Percentiles rank a stretch among this genome's conserved stretches.
These are phyloP conservation scores for Selenicereus undatus DNA, from an alignment of 148 eudicot genomes.

Conservation along the genomic window DNA sequence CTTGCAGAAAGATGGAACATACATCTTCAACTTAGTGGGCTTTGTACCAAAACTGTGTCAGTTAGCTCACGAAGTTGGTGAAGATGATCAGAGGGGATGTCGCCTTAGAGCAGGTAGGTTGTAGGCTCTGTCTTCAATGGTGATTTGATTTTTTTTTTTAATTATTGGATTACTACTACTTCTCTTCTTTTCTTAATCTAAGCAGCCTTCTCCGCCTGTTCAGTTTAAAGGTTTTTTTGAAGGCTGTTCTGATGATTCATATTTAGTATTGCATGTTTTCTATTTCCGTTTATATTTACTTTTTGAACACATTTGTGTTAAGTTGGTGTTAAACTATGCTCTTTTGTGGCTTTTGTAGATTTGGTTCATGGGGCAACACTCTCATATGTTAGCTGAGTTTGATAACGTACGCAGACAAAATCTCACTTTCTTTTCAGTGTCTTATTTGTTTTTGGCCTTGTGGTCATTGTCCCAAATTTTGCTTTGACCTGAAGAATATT, in stretches of 20 bases:
- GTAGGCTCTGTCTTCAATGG: slow-evolving; percentile 92
- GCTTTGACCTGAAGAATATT: not conserved
- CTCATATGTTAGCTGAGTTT: slow-evolving; percentile 79
- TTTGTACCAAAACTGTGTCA: slow-evolving; percentile 82
- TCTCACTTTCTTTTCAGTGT: not conserved
- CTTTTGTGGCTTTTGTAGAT: slow-evolving; percentile 44
- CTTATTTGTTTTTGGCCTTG: not conserved
- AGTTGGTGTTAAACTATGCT: slow-evolving; percentile 15
- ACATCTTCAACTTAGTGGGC: slow-evolving; percentile 77
- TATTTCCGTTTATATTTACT: not conserved
- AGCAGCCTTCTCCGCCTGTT: not conserved
- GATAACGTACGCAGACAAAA: slow-evolving; percentile 67
- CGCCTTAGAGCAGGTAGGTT: slow-evolving; percentile 74
- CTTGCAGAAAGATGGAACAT: slow-evolving; percentile 82
- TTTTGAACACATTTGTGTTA: not conserved
- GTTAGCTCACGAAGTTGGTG: slow-evolving; percentile 90
- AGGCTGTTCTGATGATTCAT: not conserved
- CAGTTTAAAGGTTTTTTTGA: not conserved
- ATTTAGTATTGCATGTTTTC: not conserved
- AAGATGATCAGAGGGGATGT: slow-evolving; percentile 64
- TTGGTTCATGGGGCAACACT: slow-evolving; percentile 94
- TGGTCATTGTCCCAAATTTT: not conserved
- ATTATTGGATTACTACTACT: not conserved
- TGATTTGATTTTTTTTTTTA: slow-evolving; percentile 26
- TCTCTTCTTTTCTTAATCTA: not conserved